Conservation (phyloP, 805 yeast species). For the Wickerhamiella galacta region DNA sequence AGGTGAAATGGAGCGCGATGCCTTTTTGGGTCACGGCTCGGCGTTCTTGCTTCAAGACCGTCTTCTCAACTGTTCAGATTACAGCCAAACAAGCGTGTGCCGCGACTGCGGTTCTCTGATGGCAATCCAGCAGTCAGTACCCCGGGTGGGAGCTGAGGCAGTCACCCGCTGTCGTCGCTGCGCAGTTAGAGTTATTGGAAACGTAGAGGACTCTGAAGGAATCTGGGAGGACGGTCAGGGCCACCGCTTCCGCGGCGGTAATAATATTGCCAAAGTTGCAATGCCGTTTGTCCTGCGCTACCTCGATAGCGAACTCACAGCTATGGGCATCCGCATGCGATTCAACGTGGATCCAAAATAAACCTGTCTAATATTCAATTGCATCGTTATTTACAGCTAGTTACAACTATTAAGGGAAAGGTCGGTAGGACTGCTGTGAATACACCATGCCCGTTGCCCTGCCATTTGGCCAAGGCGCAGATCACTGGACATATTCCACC, state of each 20-base stretch:
- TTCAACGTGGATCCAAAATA: constrained; percentile 55
- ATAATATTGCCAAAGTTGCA: constrained; percentile 85
- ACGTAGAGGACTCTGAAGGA: constrained; percentile 26
- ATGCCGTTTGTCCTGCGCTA: constrained; percentile 93
- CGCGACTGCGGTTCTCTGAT: constrained; percentile 85
- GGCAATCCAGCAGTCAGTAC: constrained; percentile 79
- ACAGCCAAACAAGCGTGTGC: constrained; percentile 80
- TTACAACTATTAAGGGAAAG: no score
- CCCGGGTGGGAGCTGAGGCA: constrained; percentile 71
- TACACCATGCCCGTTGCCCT: no score
- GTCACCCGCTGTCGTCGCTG: constrained; percentile 81
- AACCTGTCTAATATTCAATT: background rate
- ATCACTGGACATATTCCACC: no score
- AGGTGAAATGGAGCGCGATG: constrained; percentile 99
- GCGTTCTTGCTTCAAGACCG: constrained; percentile 90
- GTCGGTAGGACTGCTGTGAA: no score
- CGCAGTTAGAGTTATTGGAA: constrained; percentile 45
- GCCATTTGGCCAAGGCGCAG: no score
- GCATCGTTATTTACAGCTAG: no score
- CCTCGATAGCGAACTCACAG: constrained; percentile 85
- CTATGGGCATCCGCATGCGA: constrained; percentile 92
- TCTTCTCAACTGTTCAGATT: constrained; percentile 85
- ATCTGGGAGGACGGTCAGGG: constrained; percentile 98
- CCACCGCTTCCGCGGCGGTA: constrained; percentile 78
- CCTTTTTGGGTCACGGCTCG: constrained; percentile 95